Base-by-base conservation (phyloP, 441 rosid species). In the Erodium trifolium region DNA sequence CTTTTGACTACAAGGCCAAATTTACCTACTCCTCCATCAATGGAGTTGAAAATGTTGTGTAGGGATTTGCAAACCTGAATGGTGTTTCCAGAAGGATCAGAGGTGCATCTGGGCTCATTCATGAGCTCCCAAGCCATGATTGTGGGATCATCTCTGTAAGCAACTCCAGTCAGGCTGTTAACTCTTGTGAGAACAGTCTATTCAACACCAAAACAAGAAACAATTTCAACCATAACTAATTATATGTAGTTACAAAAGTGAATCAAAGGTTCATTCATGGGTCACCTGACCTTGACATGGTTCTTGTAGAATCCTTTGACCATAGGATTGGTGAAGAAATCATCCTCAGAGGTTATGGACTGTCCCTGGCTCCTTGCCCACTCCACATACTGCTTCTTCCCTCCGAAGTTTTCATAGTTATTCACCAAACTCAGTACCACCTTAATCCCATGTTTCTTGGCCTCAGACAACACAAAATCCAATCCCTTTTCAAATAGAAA, bases 71-170 rank as follows among this genome's bases (percentile, higher is more conserved):
- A 31, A 31, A 88, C 93, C 93, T 86, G 93, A 79, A 88, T 78
- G 79, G 86, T 84, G 49, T 80, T 73, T 68, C 93, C 93, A n/a
- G 83, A 72, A 29, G 88, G 82, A 77, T 88, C 93, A 10, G 91
- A 86, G 31, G 89, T 79, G 70, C 93, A 88, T 72, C 93, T 84
- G 10, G 91, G 91, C 79, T 88, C 93, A 72, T 88, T 88, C 86
- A 88, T 86, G 71, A 88, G 93, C 84, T 88, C 93, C 93, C 93
- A 88, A 34, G 93, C 93, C 91, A 88, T 86, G 73, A 88, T 88
- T 47, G 91, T 85, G 39, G 91, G 71, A 67, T 88, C 93, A 73
- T 88, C 86, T 78, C 75, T 88, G 82, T 88, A 88, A 17, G 68
- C 84, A 69, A 86, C 73, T 72, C 87, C 78, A 31, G 82, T 86